Conservation (phyloP, 306 rosid genomes). For the Herpetospermum pedunculosum region DNA sequence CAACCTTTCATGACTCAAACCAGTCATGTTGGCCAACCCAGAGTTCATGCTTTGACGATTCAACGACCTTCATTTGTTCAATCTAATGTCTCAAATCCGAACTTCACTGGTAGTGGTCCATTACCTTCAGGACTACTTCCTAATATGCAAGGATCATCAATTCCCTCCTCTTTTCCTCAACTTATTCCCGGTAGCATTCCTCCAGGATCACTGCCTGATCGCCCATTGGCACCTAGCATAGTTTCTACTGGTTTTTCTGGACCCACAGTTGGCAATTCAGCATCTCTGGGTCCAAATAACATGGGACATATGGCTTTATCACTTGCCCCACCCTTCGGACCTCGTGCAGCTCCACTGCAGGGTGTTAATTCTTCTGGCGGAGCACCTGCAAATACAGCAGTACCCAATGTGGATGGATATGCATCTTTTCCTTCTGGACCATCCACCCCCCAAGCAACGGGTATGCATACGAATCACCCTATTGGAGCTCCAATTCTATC, state of each 20-base stretch:
- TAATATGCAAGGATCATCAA: constrained; percentile 14
- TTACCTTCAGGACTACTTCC: constrained; percentile 28
- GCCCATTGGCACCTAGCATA: constrained; percentile 22
- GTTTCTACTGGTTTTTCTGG: constrained; percentile 29
- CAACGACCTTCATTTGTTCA: constrained; percentile 31
- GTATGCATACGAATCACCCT: constrained; percentile 11
- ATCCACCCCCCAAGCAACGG: constrained; percentile 6
- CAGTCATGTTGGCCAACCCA: constrained; percentile 29
- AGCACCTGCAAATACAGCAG: constrained; percentile 27
- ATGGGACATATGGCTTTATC: constrained; percentile 36
- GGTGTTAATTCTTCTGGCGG: constrained; percentile 25
- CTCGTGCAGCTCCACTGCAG: constrained; percentile 25
- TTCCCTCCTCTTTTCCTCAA: constrained; percentile 38
- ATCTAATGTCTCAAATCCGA: constrained; percentile 31
- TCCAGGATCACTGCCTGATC: constrained; percentile 26
- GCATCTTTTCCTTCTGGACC: constrained; percentile 12
- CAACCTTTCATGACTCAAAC: constrained; percentile 35
- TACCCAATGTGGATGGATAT: constrained; percentile 13
- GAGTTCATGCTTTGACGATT: constrained; percentile 31
- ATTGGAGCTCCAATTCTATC: constrained; percentile 21
- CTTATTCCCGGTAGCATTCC: constrained; percentile 29
- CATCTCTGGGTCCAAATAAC: constrained; percentile 30
- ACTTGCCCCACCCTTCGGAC: constrained; percentile 16
- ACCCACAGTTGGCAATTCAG: background rate
- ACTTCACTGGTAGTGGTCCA: constrained; percentile 29